These are phyloP conservation scores for Scytalidium lignicola DNA, from an alignment of 2,329 filamentous ascomycete genomes.

Conservation along the genomic window DNA sequence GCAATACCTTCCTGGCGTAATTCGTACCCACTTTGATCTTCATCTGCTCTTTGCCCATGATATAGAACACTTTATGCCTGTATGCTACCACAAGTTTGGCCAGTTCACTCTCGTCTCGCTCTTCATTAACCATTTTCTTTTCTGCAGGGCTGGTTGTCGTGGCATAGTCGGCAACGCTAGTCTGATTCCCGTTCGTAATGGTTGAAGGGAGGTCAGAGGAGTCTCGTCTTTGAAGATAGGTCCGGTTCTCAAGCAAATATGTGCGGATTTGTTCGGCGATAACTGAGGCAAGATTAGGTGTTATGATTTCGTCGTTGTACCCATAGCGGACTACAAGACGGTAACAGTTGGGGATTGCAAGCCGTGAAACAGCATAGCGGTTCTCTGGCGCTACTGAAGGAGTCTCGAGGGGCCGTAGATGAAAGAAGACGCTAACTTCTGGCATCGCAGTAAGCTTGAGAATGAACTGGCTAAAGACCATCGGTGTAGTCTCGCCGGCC, in stretches of 20 bases:
- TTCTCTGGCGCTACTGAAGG: constrained; percentile 48
- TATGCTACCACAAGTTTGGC: too few relatives aligned
- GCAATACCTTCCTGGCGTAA: constrained; percentile 37
- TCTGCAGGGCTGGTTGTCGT: too few relatives aligned
- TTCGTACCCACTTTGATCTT: constrained; percentile 35
- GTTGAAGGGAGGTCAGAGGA: too few relatives aligned
- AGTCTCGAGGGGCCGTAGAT: constrained; percentile 58
- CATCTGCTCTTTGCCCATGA: constrained; percentile 56
- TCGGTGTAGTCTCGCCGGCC: constrained; percentile 58
- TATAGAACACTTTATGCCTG: constrained; percentile 34
- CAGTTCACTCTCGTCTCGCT: too few relatives aligned
- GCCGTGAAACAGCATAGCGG: constrained; percentile 38
- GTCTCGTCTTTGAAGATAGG: too few relatives aligned
- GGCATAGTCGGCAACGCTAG: too few relatives aligned
- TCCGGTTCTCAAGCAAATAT: background rate
- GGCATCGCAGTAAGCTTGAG: constrained; percentile 64
- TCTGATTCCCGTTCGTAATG: too few relatives aligned
- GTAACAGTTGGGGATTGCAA: constrained; percentile 55
- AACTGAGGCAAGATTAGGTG: constrained; percentile 54
- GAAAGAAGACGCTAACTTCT: constrained; percentile 69
- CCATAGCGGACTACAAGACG: constrained; percentile 66
- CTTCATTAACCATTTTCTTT: too few relatives aligned
- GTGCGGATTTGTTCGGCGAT: constrained; percentile 35
- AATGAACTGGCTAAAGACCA: constrained; percentile 68
- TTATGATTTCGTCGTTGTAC: constrained; percentile 67